Percentiles rank a stretch among this genome's conserved stretches.
phyloP scores from a whole-genome alignment of 1,284 basidiomycete genomes.

The Ganoderma sp. region DNA sequence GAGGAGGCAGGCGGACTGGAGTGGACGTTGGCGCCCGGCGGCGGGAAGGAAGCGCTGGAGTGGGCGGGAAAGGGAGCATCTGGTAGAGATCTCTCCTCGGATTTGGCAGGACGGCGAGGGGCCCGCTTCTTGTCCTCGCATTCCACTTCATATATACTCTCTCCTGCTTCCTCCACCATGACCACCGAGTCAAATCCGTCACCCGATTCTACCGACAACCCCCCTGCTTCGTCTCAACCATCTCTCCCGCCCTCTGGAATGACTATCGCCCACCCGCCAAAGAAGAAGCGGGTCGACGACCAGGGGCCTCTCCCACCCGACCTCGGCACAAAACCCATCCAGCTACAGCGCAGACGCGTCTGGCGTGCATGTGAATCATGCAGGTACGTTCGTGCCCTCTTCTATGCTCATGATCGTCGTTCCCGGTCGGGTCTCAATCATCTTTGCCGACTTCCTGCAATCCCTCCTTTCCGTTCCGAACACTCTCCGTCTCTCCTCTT shows the following conservation, averaged over 20 bases:
- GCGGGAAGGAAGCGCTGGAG: background rate
- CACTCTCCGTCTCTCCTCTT: conserved; percentile 12
- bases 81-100: conserved; percentile 9
- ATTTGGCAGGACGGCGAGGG: conserved; percentile 11
- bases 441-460: conserved; percentile 13
- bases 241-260: conserved; percentile 40
- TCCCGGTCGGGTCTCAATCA: conserved; percentile 27
- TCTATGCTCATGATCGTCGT: conserved; percentile 28
- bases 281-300: conserved; percentile 74
- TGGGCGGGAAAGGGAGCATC: conserved; percentile 2
- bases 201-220: conserved; percentile 48
- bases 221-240: conserved; percentile 18
- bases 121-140: conserved; percentile 16
- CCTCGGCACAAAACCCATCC: conserved; percentile 67
- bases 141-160: conserved; percentile 34
- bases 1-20: background rate
- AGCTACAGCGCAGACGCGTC: conserved; percentile 76
- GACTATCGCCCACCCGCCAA: conserved; percentile 59
- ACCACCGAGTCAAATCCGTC: conserved; percentile 53
- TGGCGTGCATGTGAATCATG: conserved; percentile 87
- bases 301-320: conserved; percentile 60
- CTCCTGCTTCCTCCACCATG: conserved; percentile 49
- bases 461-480: conserved; percentile 20
- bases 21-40: conserved; percentile 3
- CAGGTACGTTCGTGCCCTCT: conserved; percentile 54